Base-by-base conservation (phyloP, 768 basidiomycete genomes). In the Rhodotorula sphaerocarpa region DNA sequence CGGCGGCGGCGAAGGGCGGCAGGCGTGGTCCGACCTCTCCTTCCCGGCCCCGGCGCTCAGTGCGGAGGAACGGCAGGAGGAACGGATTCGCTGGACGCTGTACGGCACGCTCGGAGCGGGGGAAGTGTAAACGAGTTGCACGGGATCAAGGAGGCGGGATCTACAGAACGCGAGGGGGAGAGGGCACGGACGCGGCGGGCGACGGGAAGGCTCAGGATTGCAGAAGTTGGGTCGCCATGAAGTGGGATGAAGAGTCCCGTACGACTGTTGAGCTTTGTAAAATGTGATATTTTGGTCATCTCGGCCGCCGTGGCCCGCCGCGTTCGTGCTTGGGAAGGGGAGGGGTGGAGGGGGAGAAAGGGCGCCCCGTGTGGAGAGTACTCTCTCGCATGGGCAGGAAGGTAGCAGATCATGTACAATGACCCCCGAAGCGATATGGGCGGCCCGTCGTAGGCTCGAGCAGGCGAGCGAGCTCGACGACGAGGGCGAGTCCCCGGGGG, bases 231-330 rank as follows among this genome's bases (percentile, higher is more conserved):
- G 54, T 61, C 60, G 6, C 18, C 60, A 61, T 42, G n/a, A 9
- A 15, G 31, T 33, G 27, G 47, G 41, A 30, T 61, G 60, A 61
- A 61, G 60, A 56, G 60, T 36, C 47, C 41, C 42, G 12, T 61
- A 15, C 3, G 60, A 50, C 27, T 61, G 60, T 61, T 61, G 60
- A 61, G 60, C 60, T 61, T 54, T 45, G 39, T 43, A 55, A 39
- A 50, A 45, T 61, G 39, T 59, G 36, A 33, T 42, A 50, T 15
- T 20, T 55, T 50, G 31, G 21, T 44, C 42, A 30, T 50, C 34
- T n/a, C 34, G 15, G 50, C 33, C 36, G 55, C 54, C 27, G 41
- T 33, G 15, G 46, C 41, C 20, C 36, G 39, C 12, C 58, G 10
- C 28, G 28, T 2, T 27, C 15, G 27, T 30, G 12, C 28, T 16